Base-by-base conservation (phyloP, 192 early-diverging fungal genomes). In the Dispira parvispora region DNA sequence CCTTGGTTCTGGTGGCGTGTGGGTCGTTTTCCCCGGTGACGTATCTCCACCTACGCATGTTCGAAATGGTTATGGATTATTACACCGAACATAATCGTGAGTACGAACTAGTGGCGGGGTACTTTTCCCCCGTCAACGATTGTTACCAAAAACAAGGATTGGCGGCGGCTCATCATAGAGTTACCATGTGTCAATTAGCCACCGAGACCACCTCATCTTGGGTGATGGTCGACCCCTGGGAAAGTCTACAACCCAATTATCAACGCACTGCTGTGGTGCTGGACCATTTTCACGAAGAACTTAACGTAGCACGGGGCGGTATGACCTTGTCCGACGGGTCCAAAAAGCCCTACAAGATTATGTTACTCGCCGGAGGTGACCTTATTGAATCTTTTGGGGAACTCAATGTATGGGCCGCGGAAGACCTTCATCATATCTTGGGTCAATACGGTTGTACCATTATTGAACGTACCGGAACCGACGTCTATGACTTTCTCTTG, bases 1-100 rank as follows among this genome's bases (percentile, higher is more conserved):
- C 96, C 14, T 76, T 96, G 13, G 92, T 96, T 6, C 78, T 96
- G 25, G 87, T 99, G 16, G 94, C 88, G 8, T 99, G 96, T 67
- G 96, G 96, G 12, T 97, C 93, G 1, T 99, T 87, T 73, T 94
- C 91, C 2, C 96, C 96, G 12, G 86, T 99, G 46, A 99, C 96
- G 6, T 92, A 97, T 71, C 78, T 97, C 23, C 96, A 99, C 63
- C 75, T 99, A 57, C 87, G 96, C 63, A 96, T 99, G 88, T 99
- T 99, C 82, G 46, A 99, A 69, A 96, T 99, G 91, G 94, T 92
- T 1, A 78, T 79, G n/a, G 96, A 97, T 68, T 82, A 92, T 56
- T 77, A 97, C 55, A 75, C 64, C 66, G 61, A 62, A 25, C 81
- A 87, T 63, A 77, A 85, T 53, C 66, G 74, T 27, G 70, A 82